Base-by-base conservation (phyloP, 305 asterid species). In the Striga hermonthica region DNA sequence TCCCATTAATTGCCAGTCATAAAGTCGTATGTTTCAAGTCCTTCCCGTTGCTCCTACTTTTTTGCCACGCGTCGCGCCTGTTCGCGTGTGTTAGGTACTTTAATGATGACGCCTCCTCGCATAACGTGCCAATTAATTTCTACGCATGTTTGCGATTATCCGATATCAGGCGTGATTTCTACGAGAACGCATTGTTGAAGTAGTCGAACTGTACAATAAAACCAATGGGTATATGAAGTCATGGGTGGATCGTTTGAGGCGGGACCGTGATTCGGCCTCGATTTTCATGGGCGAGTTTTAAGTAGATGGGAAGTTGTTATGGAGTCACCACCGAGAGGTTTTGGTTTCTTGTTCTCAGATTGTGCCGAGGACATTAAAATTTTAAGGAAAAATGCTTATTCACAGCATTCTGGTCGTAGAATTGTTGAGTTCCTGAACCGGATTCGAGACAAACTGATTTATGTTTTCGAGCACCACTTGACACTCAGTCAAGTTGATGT, bases 161-260 rank as follows among this genome's bases (percentile, higher is more conserved):
- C n/a, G n/a, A n/a, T n/a, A n/a, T n/a, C n/a, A n/a, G 2, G 31
- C 31, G 31, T 22, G 63, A 58, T 10, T 58, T 58, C 28, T 4
- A 12, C 7, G 63, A 58, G 47, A 58, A 58, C 9, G 45, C 45
- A 36, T 58, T n/a, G 63, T 38, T 4, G 63, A 58, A n/a, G 5
- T 36, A 5, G 38, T 11, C 13, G 63, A 58, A 58, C 10, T 58
- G 8, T 13, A 12, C 63, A n/a, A 47, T 45, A 47, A 36, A 5
- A 58, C 4, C 22, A 34, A 58, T 47, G 11, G 10, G 31, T 9
- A 37, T 13, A 58, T 47, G 34, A 45, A 58, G 38, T 58, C 9
- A 3, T 58, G 63, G 63, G 31, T 38, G 31, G 10, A 7, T 38
- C 48, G 63, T 0, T 38, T 38, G 28, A 14, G 14, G 34, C 7